These are phyloP conservation scores for Neurospora intermedia DNA, from an alignment of 495 filamentous ascomycete species.

Conservation along the genomic window DNA sequence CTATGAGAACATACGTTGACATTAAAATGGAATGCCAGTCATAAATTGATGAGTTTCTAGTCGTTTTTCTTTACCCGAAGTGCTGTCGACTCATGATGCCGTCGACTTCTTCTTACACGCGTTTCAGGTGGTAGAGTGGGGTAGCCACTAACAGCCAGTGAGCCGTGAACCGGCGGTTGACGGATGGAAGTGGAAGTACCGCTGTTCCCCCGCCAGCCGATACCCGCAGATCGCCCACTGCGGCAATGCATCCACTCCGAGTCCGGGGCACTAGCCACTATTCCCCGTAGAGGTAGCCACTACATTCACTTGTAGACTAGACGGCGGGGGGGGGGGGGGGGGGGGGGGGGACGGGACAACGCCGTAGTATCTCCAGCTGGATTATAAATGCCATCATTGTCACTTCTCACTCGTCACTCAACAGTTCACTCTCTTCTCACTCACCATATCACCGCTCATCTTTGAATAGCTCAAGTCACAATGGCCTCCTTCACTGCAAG, in stretches of 20 bases:
- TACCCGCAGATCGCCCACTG: background rate
- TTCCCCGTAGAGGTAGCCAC: no score
- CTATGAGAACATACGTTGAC: no score
- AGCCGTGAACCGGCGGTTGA: background rate
- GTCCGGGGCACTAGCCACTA: background rate
- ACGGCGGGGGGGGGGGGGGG: background rate
- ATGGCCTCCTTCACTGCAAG: conserved; percentile 23
- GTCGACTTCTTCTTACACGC: background rate
- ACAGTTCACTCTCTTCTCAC: background rate
- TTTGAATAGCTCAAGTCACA: background rate
- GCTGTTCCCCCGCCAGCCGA: background rate
- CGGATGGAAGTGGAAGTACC: background rate
- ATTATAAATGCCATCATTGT: background rate
- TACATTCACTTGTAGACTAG: no score
- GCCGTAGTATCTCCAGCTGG: background rate
- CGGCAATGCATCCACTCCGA: background rate
- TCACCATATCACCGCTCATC: background rate
- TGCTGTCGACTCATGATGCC: background rate
- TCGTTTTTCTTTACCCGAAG: no score
- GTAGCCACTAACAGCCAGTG: background rate
- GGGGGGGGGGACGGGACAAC: background rate
- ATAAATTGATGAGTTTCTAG: no score
- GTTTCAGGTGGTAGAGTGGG: background rate
- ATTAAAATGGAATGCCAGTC: no score
- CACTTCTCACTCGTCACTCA: background rate